These are phyloP conservation scores for Colletotrichum costaricense DNA, from an alignment of 2,329 filamentous ascomycete species.

Conservation along the genomic window DNA sequence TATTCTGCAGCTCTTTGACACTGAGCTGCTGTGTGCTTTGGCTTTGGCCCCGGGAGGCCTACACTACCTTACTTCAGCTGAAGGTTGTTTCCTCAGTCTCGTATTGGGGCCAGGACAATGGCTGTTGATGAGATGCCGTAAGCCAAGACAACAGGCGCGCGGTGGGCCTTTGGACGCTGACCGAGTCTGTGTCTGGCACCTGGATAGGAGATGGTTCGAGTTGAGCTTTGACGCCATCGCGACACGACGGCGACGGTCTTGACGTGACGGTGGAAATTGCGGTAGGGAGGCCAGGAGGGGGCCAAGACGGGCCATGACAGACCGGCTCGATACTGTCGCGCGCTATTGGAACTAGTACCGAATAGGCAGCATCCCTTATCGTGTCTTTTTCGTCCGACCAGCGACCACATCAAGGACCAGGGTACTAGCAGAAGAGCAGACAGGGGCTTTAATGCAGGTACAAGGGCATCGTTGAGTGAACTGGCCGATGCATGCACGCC, in stretches of 20 bases:
- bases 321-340: neutral
- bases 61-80: conserved; percentile 2
- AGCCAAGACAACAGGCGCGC: conserved; percentile 20
- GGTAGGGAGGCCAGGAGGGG: conserved; percentile 7
- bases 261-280: conserved; percentile 35
- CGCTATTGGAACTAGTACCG: conserved; percentile 23
- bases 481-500: conserved; percentile 29
- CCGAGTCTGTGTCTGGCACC: conserved; percentile 13
- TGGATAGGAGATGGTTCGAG: neutral
- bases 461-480: conserved; percentile 30
- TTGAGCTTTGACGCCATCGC: conserved; percentile 32
- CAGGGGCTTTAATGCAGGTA: conserved; percentile 33
- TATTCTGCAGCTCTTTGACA: neutral
- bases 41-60: conserved; percentile 14
- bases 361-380: conserved; percentile 32
- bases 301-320: conserved; percentile 30
- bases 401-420: neutral
- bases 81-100: conserved; percentile 22
- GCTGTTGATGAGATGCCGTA: conserved; percentile 7
- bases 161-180: neutral
- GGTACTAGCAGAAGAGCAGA: neutral
- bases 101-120: conserved; percentile 10
- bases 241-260: conserved; percentile 11
- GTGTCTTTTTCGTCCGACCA: conserved; percentile 3
- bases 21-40: neutral